Evolutionary conservation across 371 early-diverging fungal genomes (phyloP).

Genomic region (Fennellomyces sp.): DNA sequence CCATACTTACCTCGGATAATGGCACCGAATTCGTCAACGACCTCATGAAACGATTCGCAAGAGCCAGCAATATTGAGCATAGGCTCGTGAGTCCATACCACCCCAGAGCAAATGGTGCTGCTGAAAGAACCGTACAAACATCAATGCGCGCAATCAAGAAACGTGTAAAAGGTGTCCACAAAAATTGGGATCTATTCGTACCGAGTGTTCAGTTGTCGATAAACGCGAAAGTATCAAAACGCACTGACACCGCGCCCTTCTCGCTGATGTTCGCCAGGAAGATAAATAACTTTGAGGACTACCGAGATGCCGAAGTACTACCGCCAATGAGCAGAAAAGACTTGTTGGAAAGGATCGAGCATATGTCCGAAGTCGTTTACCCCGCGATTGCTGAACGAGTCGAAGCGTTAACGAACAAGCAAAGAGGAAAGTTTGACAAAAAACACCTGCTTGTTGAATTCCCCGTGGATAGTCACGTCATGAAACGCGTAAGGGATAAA

Average conservation of each 20-base stretch:
- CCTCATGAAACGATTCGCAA: constrained; percentile 7
- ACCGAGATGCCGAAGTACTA: background rate
- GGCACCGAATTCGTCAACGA: constrained; percentile 25
- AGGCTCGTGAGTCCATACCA: constrained; percentile 4
- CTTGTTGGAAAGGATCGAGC: constrained; percentile 9
- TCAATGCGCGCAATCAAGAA: constrained; percentile 16
- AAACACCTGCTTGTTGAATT: constrained; percentile 10
- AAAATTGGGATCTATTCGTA: constrained; percentile 23
- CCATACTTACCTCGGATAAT: constrained; percentile 20
- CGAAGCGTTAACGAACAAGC: background rate
- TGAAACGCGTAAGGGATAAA: constrained; percentile 5
- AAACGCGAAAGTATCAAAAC: constrained; percentile 1
- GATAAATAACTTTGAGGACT: constrained; percentile 19
- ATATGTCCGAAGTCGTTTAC: constrained; percentile 19
- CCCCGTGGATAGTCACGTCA: background rate
- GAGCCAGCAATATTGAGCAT: background rate
- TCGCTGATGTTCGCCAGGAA: constrained; percentile 15
- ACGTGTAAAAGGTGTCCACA: constrained; percentile 1
- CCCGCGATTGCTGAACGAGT: constrained; percentile 23
- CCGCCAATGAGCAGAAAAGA: background rate
- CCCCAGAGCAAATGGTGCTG: constrained; percentile 9
- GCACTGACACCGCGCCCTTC: constrained; percentile 2
- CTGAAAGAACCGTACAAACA: constrained; percentile 19
- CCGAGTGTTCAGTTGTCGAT: constrained; percentile 1
- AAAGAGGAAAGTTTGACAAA: constrained; percentile 13